phyloP scores from a whole-genome alignment of 148 eudicot species.

The Dianthus caryophyllus region DNA sequence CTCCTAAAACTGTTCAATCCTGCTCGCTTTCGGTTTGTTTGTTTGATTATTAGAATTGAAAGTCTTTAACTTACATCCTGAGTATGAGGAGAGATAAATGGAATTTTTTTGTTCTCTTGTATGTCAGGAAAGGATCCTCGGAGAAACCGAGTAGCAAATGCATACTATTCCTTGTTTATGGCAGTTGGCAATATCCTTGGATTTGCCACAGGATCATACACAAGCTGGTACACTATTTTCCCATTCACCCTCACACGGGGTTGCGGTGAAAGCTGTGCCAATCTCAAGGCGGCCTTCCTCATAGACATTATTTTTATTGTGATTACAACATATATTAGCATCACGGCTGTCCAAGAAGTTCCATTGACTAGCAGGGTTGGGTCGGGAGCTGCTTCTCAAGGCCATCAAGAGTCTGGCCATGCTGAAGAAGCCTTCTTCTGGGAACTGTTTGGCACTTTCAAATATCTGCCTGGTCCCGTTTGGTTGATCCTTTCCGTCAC shows the following conservation, averaged over 20 bases:
- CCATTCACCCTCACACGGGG: constrained; percentile 78
- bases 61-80: not conserved
- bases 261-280: constrained; percentile 75
- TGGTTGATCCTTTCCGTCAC: constrained; percentile 84
- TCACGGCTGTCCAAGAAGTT: constrained; percentile 63
- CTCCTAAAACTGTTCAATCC: not conserved
- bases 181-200: constrained; percentile 95
- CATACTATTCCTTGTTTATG: constrained; percentile 93
- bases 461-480: constrained; percentile 62
- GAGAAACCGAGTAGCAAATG: constrained; percentile 96
- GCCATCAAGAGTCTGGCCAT: constrained; percentile 34
- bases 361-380: constrained; percentile 34
- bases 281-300: constrained; percentile 80
- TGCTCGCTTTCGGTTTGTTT: not conserved
- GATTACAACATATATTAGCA: constrained; percentile 66
- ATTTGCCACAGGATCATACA: constrained; percentile 89
- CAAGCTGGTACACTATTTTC: constrained; percentile 64
- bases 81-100: not conserved
- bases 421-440: constrained; percentile 88
- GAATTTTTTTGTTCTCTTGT: not conserved
- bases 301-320: constrained; percentile 45
- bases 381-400: constrained; percentile 29
- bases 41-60: not conserved
- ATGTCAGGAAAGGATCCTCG: constrained; percentile 77
- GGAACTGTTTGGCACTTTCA: constrained; percentile 88